phyloP scores from a whole-genome alignment of 805 yeast genomes.

The Saturnispora besseyi region DNA sequence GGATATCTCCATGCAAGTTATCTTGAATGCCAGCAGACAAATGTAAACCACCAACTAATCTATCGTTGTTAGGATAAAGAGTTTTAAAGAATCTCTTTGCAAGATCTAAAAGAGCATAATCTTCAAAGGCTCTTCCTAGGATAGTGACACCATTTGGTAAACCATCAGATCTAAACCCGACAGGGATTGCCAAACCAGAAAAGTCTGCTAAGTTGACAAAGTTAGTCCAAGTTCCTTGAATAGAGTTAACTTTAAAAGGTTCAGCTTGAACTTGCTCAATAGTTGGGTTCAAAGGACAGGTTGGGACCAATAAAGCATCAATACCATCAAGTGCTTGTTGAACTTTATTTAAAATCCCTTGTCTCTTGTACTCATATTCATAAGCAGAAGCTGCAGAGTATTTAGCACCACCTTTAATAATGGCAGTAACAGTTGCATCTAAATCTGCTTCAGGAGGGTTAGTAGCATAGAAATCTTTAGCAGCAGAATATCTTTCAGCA shows the following conservation, averaged over 20 bases:
- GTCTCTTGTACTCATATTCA: slow-evolving; percentile 79
- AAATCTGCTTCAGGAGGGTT: slow-evolving; percentile 61
- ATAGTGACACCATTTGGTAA: slow-evolving; percentile 87
- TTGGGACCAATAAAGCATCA: slow-evolving; percentile 83
- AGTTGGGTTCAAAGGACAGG: slow-evolving; percentile 88
- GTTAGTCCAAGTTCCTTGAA: slow-evolving; percentile 97
- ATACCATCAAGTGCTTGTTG: slow-evolving; percentile 43
- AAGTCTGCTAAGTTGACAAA: slow-evolving; percentile 91
- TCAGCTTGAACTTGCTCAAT: slow-evolving; percentile 63
- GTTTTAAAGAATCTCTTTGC: slow-evolving; percentile 61
- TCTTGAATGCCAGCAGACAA: slow-evolving; percentile 30
- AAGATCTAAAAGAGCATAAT: slow-evolving; percentile 77
- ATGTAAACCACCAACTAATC: slow-evolving; percentile 44
- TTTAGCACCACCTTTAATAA: slow-evolving; percentile 70
- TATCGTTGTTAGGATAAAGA: slow-evolving; percentile 34
- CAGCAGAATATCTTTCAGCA: slow-evolving; percentile 85
- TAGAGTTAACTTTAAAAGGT: slow-evolving; percentile 76
- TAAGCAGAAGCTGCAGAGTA: slow-evolving; percentile 78
- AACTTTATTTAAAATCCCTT: slow-evolving; percentile 63
- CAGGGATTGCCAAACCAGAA: slow-evolving; percentile 87
- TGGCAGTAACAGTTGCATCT: slow-evolving; percentile 75
- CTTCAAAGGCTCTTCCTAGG: slow-evolving; percentile 73
- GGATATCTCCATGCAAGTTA: slow-evolving; percentile 37
- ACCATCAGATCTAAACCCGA: slow-evolving; percentile 81
- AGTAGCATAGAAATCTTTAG: slow-evolving; percentile 58